A percentile compares a stretch with the other conserved stretches of the same genome.
Conservation (phyloP, 2,329 filamentous ascomycete species). For the Pseudogymnoascus sp. region DNA sequence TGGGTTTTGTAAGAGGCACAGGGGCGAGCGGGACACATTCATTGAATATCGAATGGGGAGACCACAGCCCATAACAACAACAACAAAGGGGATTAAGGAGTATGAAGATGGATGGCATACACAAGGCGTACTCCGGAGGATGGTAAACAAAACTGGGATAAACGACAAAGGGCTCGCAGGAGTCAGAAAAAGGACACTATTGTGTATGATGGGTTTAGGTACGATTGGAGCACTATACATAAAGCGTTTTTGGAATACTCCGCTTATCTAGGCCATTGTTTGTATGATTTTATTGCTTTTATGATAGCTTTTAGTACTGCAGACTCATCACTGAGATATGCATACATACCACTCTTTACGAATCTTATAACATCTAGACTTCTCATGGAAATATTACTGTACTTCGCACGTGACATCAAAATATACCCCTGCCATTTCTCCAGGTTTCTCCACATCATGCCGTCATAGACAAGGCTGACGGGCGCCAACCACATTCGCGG, state of each 20-base stretch:
- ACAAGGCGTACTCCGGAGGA: slow-evolving; percentile 8
- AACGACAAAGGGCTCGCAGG: slow-evolving; percentile 4
- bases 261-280: not conserved
- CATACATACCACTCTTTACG: not conserved
- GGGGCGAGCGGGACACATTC: not conserved
- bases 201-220: slow-evolving; percentile 1
- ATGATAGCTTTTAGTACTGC: not conserved
- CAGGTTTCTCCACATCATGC: not conserved
- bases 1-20: not conserved
- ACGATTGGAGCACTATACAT: not conserved
- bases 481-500: slow-evolving; percentile 1
- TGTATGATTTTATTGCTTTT: not conserved
- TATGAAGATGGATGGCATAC: slow-evolving; percentile 5
- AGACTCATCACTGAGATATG: not conserved
- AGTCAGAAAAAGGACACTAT: slow-evolving; percentile 5
- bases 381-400: not conserved
- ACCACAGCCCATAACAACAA: not conserved
- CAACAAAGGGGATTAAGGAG: not conserved
- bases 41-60: not conserved
- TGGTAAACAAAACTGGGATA: slow-evolving; percentile 4
- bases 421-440: not conserved
- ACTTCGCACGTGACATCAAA: not conserved
- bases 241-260: not conserved
- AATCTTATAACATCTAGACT: not conserved
- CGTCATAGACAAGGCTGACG: slow-evolving; percentile 5